These are phyloP conservation scores for Lentinula sp. DNA, from an alignment of 768 basidiomycete genomes.

Conservation along the genomic window DNA sequence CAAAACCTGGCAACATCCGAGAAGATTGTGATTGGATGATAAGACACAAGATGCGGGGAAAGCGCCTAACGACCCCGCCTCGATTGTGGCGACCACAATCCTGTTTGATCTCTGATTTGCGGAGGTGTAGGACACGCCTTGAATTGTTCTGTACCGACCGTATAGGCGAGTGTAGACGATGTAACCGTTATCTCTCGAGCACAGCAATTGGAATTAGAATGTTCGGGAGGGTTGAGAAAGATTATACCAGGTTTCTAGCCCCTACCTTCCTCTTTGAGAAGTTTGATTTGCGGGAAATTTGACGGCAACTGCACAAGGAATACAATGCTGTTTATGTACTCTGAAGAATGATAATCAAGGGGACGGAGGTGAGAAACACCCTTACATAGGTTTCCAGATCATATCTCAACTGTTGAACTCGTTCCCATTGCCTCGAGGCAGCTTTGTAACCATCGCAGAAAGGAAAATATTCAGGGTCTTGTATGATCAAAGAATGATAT, in stretches of 20 bases:
- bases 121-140: background rate
- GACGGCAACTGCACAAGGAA: background rate
- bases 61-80: background rate
- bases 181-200: background rate
- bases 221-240: background rate
- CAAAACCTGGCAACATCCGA: background rate
- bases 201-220: background rate
- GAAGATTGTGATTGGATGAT: slow-evolving; percentile 1
- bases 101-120: background rate
- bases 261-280: background rate
- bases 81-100: background rate
- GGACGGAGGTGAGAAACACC: background rate
- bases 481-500: background rate
- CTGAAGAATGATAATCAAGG: slow-evolving; percentile 2
- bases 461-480: background rate
- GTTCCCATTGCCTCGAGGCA: slow-evolving; percentile 3
- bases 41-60: background rate
- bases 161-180: background rate
- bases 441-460: background rate
- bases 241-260: background rate
- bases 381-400: background rate
- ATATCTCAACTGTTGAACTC: background rate
- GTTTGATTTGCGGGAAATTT: background rate
- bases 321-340: background rate
- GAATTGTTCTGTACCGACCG: background rate